phyloP scores from a whole-genome alignment of 2,329 filamentous ascomycete genomes.

The Ambrosiella beaveri region DNA sequence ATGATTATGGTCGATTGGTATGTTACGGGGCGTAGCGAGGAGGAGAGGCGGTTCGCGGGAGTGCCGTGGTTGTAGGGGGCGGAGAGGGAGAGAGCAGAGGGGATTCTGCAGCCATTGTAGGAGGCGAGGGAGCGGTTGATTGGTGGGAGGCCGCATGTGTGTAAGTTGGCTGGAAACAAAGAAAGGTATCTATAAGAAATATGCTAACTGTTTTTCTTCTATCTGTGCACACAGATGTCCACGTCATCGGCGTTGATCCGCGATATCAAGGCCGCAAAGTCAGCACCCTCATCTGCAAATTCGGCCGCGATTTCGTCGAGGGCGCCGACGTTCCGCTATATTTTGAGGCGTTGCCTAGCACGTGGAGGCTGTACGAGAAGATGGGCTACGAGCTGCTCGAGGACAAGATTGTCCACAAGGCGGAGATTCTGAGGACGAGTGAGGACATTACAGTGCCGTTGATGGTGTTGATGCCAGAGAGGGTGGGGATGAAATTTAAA shows the following conservation, averaged over 20 bases:
- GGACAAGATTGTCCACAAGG: constrained; percentile 24
- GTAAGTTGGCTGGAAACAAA: constrained; percentile 18
- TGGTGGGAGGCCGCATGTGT: constrained; percentile 24
- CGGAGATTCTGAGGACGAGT: constrained; percentile 20
- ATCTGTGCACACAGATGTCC: constrained; percentile 15
- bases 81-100: constrained; percentile 26
- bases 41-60: constrained; percentile 27
- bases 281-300: constrained; percentile 25
- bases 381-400: constrained; percentile 27
- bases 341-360: constrained; percentile 28
- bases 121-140: constrained; percentile 25
- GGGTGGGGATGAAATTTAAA: constrained; percentile 20
- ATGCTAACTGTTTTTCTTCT: neutral
- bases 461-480: constrained; percentile 26
- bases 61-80: constrained; percentile 29
- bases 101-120: constrained; percentile 25
- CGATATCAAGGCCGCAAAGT: constrained; percentile 26
- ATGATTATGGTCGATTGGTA: constrained; percentile 31
- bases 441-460: constrained; percentile 24
- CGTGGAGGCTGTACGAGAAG: constrained; percentile 27
- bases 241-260: constrained; percentile 29
- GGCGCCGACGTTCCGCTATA: constrained; percentile 26
- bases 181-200: constrained; percentile 9
- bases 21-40: constrained; percentile 21
- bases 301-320: constrained; percentile 23